These are phyloP conservation scores for Mitragyna speciosa DNA, from an alignment of 257 asterid genomes.

Conservation along the genomic window DNA sequence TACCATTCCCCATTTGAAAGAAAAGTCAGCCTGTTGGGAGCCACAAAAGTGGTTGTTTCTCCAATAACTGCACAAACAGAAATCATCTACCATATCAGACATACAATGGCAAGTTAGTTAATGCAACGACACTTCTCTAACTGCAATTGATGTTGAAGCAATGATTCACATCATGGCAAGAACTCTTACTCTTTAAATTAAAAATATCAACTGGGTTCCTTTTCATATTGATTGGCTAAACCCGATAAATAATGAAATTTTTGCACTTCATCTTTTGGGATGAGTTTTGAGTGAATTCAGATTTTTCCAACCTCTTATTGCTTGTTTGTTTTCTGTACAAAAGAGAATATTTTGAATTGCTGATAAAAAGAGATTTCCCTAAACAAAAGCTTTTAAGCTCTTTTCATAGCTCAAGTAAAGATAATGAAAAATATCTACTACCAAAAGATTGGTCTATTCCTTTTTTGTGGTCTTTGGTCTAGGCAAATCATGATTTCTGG, in stretches of 20 bases:
- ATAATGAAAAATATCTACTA: neutral
- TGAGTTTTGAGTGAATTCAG: too few relatives aligned
- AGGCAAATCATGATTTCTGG: neutral
- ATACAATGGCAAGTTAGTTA: neutral
- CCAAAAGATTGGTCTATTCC: neutral
- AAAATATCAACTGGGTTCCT: too few relatives aligned
- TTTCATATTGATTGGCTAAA: too few relatives aligned
- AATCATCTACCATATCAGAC: neutral
- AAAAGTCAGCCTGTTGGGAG: slow-evolving; percentile 68
- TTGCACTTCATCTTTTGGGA: too few relatives aligned
- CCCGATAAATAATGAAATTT: too few relatives aligned
- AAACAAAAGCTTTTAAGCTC: neutral
- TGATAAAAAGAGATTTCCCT: too few relatives aligned
- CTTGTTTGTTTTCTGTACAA: neutral
- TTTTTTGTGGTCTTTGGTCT: neutral
- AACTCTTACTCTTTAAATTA: too few relatives aligned
- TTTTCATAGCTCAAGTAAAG: neutral
- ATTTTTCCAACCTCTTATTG: too few relatives aligned
- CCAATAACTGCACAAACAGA: slow-evolving; percentile 77
- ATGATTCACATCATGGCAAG: neutral
- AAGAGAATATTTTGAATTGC: too few relatives aligned
- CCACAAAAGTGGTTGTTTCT: slow-evolving; percentile 73
- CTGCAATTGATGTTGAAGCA: neutral
- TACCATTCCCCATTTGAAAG: slow-evolving; percentile 99
- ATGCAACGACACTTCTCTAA: neutral